A percentile compares a stretch with the other conserved stretches of the same genome.
Conservation (phyloP, 805 yeast genomes). For the Barnettozyma siamensis region DNA sequence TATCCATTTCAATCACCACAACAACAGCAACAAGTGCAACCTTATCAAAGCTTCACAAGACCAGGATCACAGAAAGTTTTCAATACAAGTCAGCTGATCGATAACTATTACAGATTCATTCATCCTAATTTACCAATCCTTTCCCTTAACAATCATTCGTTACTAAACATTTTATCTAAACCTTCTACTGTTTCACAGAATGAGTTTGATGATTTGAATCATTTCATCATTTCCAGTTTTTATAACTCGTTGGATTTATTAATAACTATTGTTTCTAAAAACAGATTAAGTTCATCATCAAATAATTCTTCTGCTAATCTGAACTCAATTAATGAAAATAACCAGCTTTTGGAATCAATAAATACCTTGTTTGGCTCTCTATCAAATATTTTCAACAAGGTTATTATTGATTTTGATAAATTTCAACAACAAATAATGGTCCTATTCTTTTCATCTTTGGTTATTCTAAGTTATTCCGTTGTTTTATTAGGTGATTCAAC, state of each 20-base stretch:
- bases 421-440: slow-evolving; percentile 12
- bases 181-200: slow-evolving; percentile 13
- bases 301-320: slow-evolving; percentile 1
- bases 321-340: background rate
- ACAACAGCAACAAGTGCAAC: slow-evolving; percentile 1
- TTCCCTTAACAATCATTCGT: slow-evolving; percentile 28
- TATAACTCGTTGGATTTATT: slow-evolving; percentile 18
- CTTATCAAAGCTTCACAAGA: no score
- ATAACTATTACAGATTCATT: slow-evolving; percentile 41
- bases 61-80: slow-evolving; percentile 4
- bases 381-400: slow-evolving; percentile 14
- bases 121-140: slow-evolving; percentile 34
- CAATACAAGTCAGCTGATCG: slow-evolving; percentile 31
- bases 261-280: slow-evolving; percentile 11
- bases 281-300: slow-evolving; percentile 5
- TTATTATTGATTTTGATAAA: slow-evolving; percentile 7
- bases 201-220: slow-evolving; percentile 17
- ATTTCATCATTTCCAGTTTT: slow-evolving; percentile 14
- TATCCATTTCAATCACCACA: slow-evolving; percentile 1
- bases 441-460: slow-evolving; percentile 26
- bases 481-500: slow-evolving; percentile 55
- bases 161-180: slow-evolving; percentile 15
- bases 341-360: slow-evolving; percentile 11
- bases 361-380: slow-evolving; percentile 11
- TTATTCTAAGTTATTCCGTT: slow-evolving; percentile 48